These are phyloP conservation scores for Symbiodinium pilosum DNA, from an alignment of 73 alveolate genomes.

Conservation along the genomic window DNA sequence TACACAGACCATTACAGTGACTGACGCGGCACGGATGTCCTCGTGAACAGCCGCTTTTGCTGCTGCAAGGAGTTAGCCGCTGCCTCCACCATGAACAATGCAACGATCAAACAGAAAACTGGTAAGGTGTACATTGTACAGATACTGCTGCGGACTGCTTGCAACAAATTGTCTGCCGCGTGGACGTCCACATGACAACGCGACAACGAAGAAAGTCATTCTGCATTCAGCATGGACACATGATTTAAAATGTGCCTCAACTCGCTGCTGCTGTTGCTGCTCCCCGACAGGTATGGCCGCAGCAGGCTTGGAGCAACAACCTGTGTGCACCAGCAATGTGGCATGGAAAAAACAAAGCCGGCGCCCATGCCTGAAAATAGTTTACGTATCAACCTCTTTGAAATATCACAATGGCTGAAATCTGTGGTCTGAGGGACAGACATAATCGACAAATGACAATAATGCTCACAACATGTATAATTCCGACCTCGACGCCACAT, in stretches of 20 bases:
- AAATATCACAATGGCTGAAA: too few relatives aligned
- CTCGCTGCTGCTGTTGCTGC: not conserved
- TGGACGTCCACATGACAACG: too few relatives aligned
- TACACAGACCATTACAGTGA: too few relatives aligned
- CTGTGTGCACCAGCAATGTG: not conserved
- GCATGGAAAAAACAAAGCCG: not conserved
- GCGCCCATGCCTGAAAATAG: too few relatives aligned
- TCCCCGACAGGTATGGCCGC: not conserved
- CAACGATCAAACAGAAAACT: not conserved
- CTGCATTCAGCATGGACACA: too few relatives aligned
- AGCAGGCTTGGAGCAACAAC: not conserved
- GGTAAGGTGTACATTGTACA: too few relatives aligned
- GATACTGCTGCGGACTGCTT: not conserved
- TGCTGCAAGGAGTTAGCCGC: constrained; percentile 28
- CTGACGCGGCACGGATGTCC: not conserved
- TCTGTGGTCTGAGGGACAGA: not conserved
- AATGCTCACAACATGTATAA: constrained; percentile 13
- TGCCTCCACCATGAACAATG: not conserved
- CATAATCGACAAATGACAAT: constrained; percentile 25
- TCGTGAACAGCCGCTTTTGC: constrained; percentile 29
- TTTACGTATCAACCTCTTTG: too few relatives aligned
- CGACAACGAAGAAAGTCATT: too few relatives aligned
- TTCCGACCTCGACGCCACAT: not conserved
- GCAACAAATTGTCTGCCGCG: not conserved
- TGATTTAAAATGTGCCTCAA: not conserved